Percentiles rank a stretch among this genome's conserved stretches.
Conservation (phyloP, 2,329 filamentous ascomycete species). For the Rutstroemia sp. region DNA sequence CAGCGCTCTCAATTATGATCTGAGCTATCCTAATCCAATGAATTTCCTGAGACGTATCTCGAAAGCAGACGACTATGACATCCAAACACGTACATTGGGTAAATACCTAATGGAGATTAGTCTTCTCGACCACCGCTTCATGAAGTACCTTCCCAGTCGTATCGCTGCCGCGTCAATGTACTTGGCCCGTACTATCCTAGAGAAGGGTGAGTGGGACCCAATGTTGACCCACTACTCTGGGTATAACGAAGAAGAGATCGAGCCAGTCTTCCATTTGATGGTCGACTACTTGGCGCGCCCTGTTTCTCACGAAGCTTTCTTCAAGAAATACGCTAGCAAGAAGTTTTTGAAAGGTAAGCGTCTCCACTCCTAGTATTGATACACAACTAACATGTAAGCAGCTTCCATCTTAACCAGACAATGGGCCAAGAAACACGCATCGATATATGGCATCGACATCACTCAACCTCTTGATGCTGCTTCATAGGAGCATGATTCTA, state of each 20-base stretch:
- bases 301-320: conserved; percentile 92
- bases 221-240: conserved; percentile 87
- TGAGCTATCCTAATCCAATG: conserved; percentile 99
- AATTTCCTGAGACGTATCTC: conserved; percentile 98
- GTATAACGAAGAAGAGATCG: conserved; percentile 86
- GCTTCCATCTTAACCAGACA: conserved; percentile 85
- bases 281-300: conserved; percentile 91
- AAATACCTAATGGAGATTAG: conserved; percentile 98
- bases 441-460: conserved; percentile 43
- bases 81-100: conserved; percentile 90
- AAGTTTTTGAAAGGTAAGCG: conserved; percentile 93
- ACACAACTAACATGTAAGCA: conserved; percentile 32
- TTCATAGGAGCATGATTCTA: conserved; percentile 20
- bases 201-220: conserved; percentile 85
- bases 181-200: conserved; percentile 80
- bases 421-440: conserved; percentile 82
- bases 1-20: conserved; percentile 84
- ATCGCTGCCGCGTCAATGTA: conserved; percentile 94
- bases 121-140: conserved; percentile 88
- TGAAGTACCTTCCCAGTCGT: conserved; percentile 81
- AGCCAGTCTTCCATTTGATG: conserved; percentile 89
- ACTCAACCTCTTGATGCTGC: conserved; percentile 26
- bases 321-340: conserved; percentile 99
- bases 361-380: not conserved
- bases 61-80: conserved; percentile 99